These are phyloP conservation scores for Fomitopsis schrenkii DNA, from an alignment of 1,284 basidiomycete species.

Conservation along the genomic window DNA sequence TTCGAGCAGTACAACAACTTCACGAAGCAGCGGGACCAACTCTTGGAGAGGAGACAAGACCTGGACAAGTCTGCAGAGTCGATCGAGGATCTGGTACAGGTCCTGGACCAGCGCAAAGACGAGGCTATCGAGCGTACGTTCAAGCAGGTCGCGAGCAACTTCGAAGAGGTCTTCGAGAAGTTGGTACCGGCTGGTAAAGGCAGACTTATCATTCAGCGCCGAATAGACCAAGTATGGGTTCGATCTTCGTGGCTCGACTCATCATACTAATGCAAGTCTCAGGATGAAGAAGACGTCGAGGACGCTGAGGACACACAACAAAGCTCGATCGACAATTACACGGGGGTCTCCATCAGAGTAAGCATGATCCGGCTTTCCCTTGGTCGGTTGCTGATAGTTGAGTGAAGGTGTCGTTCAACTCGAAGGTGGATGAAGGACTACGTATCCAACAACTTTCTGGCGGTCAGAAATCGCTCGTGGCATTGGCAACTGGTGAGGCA, in stretches of 20 bases:
- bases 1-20: constrained; percentile 99
- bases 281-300: constrained; percentile 67
- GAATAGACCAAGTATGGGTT: constrained; percentile 72
- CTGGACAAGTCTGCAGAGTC: constrained; percentile 85
- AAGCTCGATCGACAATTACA: constrained; percentile 89
- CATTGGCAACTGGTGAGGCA: constrained; percentile 79
- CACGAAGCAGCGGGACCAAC: constrained; percentile 94
- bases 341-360: constrained; percentile 90
- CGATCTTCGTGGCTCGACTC: background rate
- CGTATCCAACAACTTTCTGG: constrained; percentile 97
- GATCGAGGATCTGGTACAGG: constrained; percentile 93
- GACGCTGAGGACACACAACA: constrained; percentile 70
- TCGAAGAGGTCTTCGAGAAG: constrained; percentile 95
- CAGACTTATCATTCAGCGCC: constrained; percentile 86
- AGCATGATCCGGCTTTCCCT: background rate
- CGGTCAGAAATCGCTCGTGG: constrained; percentile 97
- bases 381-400: background rate
- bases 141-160: constrained; percentile 96
- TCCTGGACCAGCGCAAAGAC: constrained; percentile 95
- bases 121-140: constrained; percentile 98
- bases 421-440: constrained; percentile 93
- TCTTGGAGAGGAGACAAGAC: constrained; percentile 84
- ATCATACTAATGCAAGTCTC: background rate
- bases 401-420: constrained; percentile 92
- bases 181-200: constrained; percentile 95